phyloP scores from a whole-genome alignment of 2,329 filamentous ascomycete species.

The Aspergillus pseudoterreus region DNA sequence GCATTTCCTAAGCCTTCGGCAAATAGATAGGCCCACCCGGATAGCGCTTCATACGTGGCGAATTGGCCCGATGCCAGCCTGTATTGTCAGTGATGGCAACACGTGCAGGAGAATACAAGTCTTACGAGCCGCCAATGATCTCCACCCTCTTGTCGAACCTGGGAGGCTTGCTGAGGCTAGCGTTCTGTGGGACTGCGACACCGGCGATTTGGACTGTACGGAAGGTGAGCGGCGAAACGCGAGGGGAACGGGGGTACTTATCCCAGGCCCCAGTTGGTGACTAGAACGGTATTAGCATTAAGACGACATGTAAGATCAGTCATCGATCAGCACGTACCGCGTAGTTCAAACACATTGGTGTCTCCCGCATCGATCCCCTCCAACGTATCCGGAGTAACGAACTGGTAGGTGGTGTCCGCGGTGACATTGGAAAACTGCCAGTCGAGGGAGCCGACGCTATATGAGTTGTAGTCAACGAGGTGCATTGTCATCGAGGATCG shows the following conservation, averaged over 20 bases:
- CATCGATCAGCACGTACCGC: not conserved
- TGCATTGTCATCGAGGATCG: not conserved
- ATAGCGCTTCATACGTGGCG: constrained; percentile 56
- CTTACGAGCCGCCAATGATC: constrained; percentile 43
- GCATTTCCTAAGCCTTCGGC: constrained; percentile 56
- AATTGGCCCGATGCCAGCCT: constrained; percentile 56
- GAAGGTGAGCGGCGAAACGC: constrained; percentile 12
- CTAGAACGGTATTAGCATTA: not conserved
- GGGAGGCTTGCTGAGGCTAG: constrained; percentile 44
- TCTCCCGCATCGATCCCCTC: not conserved
- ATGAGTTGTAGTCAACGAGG: not conserved
- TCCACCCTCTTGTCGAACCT: constrained; percentile 38
- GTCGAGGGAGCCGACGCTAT: not conserved
- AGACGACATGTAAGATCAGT: not conserved
- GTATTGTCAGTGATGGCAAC: constrained; percentile 43
- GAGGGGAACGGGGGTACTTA: constrained; percentile 18
- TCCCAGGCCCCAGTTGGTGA: constrained; percentile 50
- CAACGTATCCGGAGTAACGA: not conserved
- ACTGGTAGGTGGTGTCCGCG: not conserved
- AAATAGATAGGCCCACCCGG: constrained; percentile 55
- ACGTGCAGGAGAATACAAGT: not conserved
- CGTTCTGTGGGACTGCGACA: constrained; percentile 47
- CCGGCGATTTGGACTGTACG: constrained; percentile 50
- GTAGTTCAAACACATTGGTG: not conserved
- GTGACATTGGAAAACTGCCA: not conserved